Conservation (phyloP, 2,329 filamentous ascomycete genomes). For the Sclerotinia trifoliorum region DNA sequence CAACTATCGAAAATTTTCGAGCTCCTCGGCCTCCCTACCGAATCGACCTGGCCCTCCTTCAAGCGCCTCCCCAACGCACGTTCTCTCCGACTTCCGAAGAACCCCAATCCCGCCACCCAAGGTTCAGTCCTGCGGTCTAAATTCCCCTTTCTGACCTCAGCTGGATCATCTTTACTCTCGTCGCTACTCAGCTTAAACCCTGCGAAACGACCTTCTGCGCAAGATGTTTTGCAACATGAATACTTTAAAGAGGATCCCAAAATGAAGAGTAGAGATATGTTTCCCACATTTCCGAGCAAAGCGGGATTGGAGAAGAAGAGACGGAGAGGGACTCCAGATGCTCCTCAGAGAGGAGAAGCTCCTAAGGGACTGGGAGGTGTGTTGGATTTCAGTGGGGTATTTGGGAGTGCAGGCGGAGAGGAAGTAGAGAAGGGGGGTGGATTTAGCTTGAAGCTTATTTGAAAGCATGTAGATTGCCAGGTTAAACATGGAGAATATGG, state of each 20-base stretch:
- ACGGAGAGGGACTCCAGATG: constrained; percentile 72
- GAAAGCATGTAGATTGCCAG: background rate
- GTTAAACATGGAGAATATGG: background rate
- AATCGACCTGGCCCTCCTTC: constrained; percentile 83
- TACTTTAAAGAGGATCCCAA: constrained; percentile 90
- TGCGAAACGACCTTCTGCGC: constrained; percentile 64
- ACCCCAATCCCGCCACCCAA: constrained; percentile 41
- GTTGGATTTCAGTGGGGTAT: constrained; percentile 69
- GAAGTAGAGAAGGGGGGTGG: constrained; percentile 65
- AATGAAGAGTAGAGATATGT: constrained; percentile 87
- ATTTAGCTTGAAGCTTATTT: constrained; percentile 63
- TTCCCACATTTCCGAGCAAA: constrained; percentile 95
- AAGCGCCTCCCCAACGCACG: constrained; percentile 83
- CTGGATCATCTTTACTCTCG: constrained; percentile 69
- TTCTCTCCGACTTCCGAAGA: constrained; percentile 66
- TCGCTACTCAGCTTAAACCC: constrained; percentile 75
- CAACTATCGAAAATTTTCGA: constrained; percentile 85
- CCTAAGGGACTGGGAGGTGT: constrained; percentile 38
- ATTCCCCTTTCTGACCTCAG: constrained; percentile 77
- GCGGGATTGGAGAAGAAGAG: constrained; percentile 84
- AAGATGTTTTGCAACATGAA: constrained; percentile 71
- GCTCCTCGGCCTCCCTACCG: constrained; percentile 81
- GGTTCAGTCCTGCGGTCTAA: constrained; percentile 65
- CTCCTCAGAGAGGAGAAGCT: constrained; percentile 71
- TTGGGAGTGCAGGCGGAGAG: constrained; percentile 63